Conservation (phyloP, 108 stramenopile species). For the Asterionellopsis glacialis region DNA sequence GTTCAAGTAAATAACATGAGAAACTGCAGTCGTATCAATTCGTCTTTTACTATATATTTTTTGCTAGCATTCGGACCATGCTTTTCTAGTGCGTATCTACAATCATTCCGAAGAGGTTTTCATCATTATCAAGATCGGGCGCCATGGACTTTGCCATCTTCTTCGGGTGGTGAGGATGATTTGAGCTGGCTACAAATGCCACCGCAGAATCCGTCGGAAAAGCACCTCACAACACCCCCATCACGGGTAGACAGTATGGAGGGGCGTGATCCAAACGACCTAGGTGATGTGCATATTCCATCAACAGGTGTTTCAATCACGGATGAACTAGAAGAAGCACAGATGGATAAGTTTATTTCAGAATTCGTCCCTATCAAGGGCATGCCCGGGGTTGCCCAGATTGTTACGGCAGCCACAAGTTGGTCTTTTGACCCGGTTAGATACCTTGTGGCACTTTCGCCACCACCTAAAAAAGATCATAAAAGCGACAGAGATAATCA, state of each 20-base stretch:
- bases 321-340: conserved; percentile 36
- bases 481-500: conserved; percentile 3
- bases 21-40: too few relatives aligned
- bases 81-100: too few relatives aligned
- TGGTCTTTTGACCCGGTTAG: conserved; percentile 40
- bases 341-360: conserved; percentile 29
- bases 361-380: conserved; percentile 31
- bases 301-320: conserved; percentile 38
- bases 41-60: too few relatives aligned
- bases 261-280: conserved; percentile 1
- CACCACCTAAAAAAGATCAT: neutral
- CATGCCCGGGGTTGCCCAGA: conserved; percentile 17
- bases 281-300: conserved; percentile 29
- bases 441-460: conserved; percentile 43
- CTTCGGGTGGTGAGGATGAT: neutral
- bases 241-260: neutral
- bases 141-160: too few relatives aligned
- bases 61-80: too few relatives aligned
- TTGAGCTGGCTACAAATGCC: neutral
- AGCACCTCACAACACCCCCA: neutral
- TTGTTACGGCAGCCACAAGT: conserved; percentile 25
- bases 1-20: too few relatives aligned
- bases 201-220: neutral
- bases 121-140: too few relatives aligned
- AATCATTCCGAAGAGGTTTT: too few relatives aligned